phyloP scores from a whole-genome alignment of 2,329 filamentous ascomycete genomes.

The Paracoccidioides lutzii region DNA sequence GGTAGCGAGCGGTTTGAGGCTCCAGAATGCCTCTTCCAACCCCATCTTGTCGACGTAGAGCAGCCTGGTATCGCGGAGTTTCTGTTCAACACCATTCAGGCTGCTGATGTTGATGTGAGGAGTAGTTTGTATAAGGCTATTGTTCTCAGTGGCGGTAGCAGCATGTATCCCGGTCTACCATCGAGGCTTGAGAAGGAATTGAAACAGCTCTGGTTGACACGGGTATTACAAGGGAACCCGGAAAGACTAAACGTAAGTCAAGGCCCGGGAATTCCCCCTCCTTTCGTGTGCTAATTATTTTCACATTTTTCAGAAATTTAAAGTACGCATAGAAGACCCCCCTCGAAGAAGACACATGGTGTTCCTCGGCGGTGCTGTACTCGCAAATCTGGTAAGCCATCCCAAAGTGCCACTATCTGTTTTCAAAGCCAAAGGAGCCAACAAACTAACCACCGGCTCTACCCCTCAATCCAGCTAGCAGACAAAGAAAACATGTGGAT shows the following conservation, averaged over 20 bases:
- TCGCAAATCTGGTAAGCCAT: conserved; percentile 68
- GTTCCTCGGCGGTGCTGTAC: conserved; percentile 90
- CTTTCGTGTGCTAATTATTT: not conserved
- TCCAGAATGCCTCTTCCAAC: conserved; percentile 96
- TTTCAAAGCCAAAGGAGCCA: not conserved
- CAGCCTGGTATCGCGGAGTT: conserved; percentile 95
- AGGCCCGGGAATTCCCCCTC: not conserved
- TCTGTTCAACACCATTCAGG: conserved; percentile 96
- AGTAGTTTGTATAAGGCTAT: conserved; percentile 93
- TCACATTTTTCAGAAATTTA: conserved; percentile 62
- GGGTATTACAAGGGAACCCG: conserved; percentile 78
- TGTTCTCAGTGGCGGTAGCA: conserved; percentile 88
- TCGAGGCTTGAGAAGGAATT: conserved; percentile 94
- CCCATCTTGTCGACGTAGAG: conserved; percentile 92
- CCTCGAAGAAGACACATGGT: conserved; percentile 96
- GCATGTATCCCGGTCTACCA: conserved; percentile 96
- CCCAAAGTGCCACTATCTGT: not conserved
- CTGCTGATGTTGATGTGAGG: conserved; percentile 88
- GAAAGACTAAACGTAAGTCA: conserved; percentile 60
- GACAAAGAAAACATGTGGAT: conserved; percentile 99
- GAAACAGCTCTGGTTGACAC: conserved; percentile 95
- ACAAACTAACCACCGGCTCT: conserved; percentile 2
- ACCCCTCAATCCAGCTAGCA: conserved; percentile 51
- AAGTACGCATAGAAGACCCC: conserved; percentile 96
- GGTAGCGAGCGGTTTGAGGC: conserved; percentile 97